phyloP scores from a whole-genome alignment of 345 rosid genomes.

The Combretum micranthum region DNA sequence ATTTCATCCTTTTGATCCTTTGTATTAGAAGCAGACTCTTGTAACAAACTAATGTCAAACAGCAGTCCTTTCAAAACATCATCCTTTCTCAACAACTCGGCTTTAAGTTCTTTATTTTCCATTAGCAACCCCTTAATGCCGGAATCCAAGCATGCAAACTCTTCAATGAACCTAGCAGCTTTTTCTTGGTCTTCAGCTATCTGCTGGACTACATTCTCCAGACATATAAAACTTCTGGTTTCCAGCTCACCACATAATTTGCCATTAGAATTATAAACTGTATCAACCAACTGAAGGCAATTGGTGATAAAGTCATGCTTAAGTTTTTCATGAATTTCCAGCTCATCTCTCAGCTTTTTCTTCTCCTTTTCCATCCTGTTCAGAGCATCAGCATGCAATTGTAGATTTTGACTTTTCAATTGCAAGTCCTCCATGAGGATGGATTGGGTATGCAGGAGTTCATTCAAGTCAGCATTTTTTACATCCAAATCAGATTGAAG shows the following conservation, averaged over 20 bases:
- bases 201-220: conserved; percentile 39
- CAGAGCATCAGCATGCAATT: conserved; percentile 22
- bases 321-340: conserved; percentile 20
- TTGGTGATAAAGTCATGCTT: conserved; percentile 26
- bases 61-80: conserved; percentile 68
- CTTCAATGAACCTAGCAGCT: conserved; percentile 37
- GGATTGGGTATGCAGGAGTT: conserved; percentile 40
- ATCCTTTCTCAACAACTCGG: conserved; percentile 74
- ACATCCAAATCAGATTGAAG: conserved; percentile 43
- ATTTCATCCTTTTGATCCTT: conserved; percentile 79
- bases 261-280: conserved; percentile 12
- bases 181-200: conserved; percentile 37
- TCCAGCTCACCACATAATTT: conserved; percentile 17
- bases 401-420: conserved; percentile 35
- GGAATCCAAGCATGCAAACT: conserved; percentile 44
- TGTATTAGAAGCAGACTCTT: conserved; percentile 78
- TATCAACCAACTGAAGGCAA: conserved; percentile 22
- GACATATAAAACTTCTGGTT: conserved; percentile 23
- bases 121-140: conserved; percentile 40
- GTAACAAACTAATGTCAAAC: conserved; percentile 82
- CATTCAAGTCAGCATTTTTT: conserved; percentile 43
- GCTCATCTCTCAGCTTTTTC: conserved; percentile 21
- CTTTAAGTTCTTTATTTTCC: conserved; percentile 48
- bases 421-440: conserved; percentile 31
- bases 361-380: conserved; percentile 38